Evolutionary conservation across 2,329 filamentous ascomycete genomes (phyloP), one percentile per base, ranked within the genome.

Genomic region (Rachicladosporium sp.): DNA sequence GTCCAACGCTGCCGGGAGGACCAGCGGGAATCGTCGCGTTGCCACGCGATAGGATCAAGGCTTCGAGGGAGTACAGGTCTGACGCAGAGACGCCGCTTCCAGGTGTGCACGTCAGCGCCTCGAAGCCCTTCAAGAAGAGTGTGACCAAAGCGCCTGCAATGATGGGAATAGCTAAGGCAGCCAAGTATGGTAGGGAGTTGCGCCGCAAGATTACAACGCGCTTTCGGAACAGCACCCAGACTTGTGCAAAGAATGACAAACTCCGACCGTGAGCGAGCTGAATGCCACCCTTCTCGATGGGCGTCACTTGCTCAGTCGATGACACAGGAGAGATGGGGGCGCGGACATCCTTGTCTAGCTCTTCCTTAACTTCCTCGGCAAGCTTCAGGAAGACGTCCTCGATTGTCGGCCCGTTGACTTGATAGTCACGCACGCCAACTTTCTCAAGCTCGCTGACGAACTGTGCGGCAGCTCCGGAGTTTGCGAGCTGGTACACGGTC

Each of bases 351-450:
- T 55, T 53, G 31, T 62, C 61, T 10, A 40, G 54, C 45, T 80
- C 74, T 4, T 69, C 70, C 41, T 69, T 71, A 43, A 86, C 73
- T 57, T 94, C 87, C 53, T 89, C 83, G 0, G 87, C 85, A 31
- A 94, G 70, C 47, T 84, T 80, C 15, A 95, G 64, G 59, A 95
- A 95, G 0, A 94, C 87, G 49, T 94, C 87, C 57, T 95, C 89
- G 31, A 95, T 87, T 0, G 85, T 93, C 1, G 88, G 89, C 0
- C 86, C 86, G 10, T 82, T 82, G 48, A 94, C 82, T 42, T 87
- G 79, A 57, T 93, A 94, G 42, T 93, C 82, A 10, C 69, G 68
- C 31, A 93, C 70, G 0, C 76, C 76, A 1, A 70, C 65, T 1
- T 67, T 61, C 55, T 93, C 82, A 1, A 95, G 67, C 7, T 70